phyloP scores from a whole-genome alignment of 768 basidiomycete species.

The Pluteus cervinus region DNA sequence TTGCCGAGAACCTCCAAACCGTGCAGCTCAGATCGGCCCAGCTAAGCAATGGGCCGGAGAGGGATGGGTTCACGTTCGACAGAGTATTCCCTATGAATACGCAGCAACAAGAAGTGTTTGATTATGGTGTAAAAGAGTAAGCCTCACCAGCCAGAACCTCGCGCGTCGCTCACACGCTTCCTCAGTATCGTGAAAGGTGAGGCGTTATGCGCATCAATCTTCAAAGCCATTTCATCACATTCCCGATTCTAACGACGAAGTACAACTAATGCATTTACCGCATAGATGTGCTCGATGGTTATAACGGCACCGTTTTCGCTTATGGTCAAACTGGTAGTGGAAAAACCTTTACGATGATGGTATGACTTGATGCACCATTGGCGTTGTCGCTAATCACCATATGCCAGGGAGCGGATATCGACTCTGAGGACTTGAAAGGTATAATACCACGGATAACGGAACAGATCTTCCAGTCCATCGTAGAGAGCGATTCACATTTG shows the following conservation, averaged over 20 bases:
- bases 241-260: background rate
- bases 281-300: conserved; percentile 94
- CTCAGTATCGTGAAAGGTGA: conserved; percentile 84
- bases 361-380: conserved; percentile 17
- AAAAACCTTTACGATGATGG: conserved; percentile 99
- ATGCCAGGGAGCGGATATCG: conserved; percentile 91
- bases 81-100: conserved; percentile 92
- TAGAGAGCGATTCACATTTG: conserved; percentile 88
- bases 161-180: conserved; percentile 11
- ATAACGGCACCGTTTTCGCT: conserved; percentile 94
- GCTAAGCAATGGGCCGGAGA: conserved; percentile 78
- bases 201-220: conserved; percentile 7
- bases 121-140: conserved; percentile 97
- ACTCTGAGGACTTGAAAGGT: conserved; percentile 87
- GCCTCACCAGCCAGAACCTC: conserved; percentile 26
- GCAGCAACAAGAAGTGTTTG: conserved; percentile 90
- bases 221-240: background rate
- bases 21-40: conserved; percentile 72
- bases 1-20: conserved; percentile 81
- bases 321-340: conserved; percentile 87
- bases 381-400: conserved; percentile 9
- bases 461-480: conserved; percentile 97
- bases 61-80: conserved; percentile 97
- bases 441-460: conserved; percentile 98
- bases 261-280: background rate